phyloP scores from a whole-genome alignment of 2,329 filamentous ascomycete genomes.

The Claviceps maximensis region DNA sequence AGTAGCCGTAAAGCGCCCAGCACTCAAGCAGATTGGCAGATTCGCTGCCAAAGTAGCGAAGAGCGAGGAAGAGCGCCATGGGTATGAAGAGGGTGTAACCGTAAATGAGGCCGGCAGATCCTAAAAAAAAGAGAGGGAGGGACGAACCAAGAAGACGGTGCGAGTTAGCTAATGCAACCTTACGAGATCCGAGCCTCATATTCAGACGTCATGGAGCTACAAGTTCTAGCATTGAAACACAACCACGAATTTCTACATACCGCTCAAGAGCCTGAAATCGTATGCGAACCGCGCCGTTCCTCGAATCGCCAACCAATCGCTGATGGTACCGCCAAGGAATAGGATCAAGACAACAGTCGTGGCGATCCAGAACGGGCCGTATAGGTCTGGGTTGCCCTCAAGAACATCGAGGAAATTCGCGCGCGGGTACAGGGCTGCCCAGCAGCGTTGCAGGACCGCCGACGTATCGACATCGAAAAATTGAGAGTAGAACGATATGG shows the following conservation, averaged over 20 bases:
- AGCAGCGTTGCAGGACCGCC: conserved; percentile 76
- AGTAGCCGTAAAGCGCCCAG: conserved; percentile 90
- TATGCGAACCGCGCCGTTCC: conserved; percentile 69
- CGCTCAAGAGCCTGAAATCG: conserved; percentile 80
- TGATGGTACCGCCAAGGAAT: conserved; percentile 91
- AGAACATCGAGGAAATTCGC: conserved; percentile 94
- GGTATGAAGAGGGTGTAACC: conserved; percentile 88
- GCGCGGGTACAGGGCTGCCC: conserved; percentile 77
- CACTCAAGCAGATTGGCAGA: conserved; percentile 88
- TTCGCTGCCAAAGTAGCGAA: conserved; percentile 93
- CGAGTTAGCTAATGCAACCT: conserved; percentile 1
- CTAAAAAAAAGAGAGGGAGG: conserved; percentile 23
- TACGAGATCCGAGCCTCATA: no score
- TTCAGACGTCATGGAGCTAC: no score
- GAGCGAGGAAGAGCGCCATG: conserved; percentile 68
- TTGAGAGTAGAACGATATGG: conserved; percentile 84
- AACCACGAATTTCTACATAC: conserved; percentile 30
- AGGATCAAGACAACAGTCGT: conserved; percentile 93
- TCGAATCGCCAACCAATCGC: conserved; percentile 65
- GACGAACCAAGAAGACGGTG: no score
- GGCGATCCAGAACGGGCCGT: conserved; percentile 97
- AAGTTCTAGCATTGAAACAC: background rate
- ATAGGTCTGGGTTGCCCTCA: conserved; percentile 91
- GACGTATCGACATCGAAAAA: conserved; percentile 98
- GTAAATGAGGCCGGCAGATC: conserved; percentile 84